These are phyloP conservation scores for Solanum chilense DNA, from an alignment of 257 asterid species.

Conservation along the genomic window DNA sequence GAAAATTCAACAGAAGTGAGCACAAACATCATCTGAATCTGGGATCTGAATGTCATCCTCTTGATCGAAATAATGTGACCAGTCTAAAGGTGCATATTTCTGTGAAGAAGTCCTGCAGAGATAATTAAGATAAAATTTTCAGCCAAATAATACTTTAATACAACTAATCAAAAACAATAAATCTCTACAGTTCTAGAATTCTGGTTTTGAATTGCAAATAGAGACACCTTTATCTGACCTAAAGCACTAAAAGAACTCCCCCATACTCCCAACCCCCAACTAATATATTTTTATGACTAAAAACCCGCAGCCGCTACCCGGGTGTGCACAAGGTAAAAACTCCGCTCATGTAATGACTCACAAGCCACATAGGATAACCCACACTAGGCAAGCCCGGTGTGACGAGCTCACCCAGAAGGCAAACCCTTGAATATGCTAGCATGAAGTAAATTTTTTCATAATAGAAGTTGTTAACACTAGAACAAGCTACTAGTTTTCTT, in stretches of 20 bases:
- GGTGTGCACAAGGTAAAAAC: background rate
- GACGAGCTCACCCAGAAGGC: background rate
- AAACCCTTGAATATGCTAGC: background rate
- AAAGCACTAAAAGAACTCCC: background rate
- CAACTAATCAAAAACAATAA: background rate
- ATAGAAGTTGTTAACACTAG: background rate
- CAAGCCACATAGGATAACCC: background rate
- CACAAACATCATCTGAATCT: slow-evolving; percentile 65
- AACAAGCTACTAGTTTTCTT: background rate
- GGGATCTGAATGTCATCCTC: slow-evolving; percentile 77
- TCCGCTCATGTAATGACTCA: background rate
- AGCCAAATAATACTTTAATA: background rate
- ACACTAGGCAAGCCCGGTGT: rapidly evolving
- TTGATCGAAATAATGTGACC: slow-evolving; percentile 64
- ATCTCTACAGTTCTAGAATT: background rate
- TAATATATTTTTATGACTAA: background rate
- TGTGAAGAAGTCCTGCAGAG: slow-evolving; percentile 54
- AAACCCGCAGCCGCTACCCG: background rate
- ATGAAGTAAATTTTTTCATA: background rate
- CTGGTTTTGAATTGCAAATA: background rate
- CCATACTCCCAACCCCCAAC: background rate
- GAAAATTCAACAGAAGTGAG: slow-evolving; percentile 5
- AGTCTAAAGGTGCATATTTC: slow-evolving; percentile 71
- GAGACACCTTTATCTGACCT: background rate
- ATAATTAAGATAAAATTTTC: background rate